phyloP scores from a whole-genome alignment of 257 asterid genomes.

The Orobanche coerulescens region DNA sequence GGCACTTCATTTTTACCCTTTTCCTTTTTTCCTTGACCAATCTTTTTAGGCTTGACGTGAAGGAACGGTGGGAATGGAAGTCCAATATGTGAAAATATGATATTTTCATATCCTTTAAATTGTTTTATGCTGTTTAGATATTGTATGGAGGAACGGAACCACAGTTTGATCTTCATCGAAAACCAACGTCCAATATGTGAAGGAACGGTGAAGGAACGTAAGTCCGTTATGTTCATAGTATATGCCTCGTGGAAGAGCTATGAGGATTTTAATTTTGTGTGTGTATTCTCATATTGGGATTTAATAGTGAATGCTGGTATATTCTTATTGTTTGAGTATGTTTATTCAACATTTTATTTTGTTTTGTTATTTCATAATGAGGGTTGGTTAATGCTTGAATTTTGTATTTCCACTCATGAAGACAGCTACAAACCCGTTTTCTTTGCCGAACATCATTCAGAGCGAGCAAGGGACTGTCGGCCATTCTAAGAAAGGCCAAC shows the following conservation, averaged over 20 bases:
- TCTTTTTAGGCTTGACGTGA: conserved; percentile 57
- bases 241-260: not conserved
- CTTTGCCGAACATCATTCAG: no score
- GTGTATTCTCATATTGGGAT: not conserved
- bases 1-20: not conserved
- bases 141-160: no score
- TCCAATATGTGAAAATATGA: conserved; percentile 57
- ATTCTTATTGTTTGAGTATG: no score
- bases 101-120: not conserved
- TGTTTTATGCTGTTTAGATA: no score
- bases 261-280: not conserved
- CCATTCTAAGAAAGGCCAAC: no score
- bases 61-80: conserved; percentile 84
- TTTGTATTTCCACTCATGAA: no score
- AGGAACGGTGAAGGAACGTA: not conserved
- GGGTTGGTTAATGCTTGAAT: no score
- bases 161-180: not conserved
- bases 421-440: no score
- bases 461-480: no score
- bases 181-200: not conserved
- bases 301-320: no score
- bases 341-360: no score
- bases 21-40: not conserved
- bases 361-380: no score
- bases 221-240: not conserved